A percentile compares a stretch with the other conserved stretches of the same genome.
Conservation (phyloP, 2,329 filamentous ascomycete species). For the Clonostachys rhizophaga region DNA sequence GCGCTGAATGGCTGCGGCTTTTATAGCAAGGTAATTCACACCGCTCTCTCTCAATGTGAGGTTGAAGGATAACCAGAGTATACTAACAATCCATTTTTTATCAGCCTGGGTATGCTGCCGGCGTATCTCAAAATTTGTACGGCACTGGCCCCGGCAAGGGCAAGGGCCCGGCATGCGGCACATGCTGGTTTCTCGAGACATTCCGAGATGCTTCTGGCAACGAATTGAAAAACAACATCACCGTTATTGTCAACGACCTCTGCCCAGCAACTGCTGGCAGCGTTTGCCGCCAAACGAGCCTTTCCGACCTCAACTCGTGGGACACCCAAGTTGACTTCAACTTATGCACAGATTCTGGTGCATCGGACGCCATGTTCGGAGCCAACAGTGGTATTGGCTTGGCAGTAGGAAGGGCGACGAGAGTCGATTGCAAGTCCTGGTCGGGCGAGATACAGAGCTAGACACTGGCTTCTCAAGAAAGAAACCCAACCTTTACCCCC, state of each 20-base stretch:
- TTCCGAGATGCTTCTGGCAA: background rate
- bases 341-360: slow-evolving; percentile 3
- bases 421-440: slow-evolving; percentile 2
- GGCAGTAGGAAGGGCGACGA: background rate
- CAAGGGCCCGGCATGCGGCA: slow-evolving; percentile 1
- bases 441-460: background rate
- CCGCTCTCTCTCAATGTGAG: background rate
- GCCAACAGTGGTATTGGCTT: slow-evolving; percentile 1
- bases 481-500: too few relatives aligned
- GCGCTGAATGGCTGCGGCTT: background rate
- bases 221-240: background rate
- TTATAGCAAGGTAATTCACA: background rate
- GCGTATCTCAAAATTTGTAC: slow-evolving; percentile 2
- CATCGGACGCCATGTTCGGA: slow-evolving; percentile 1
- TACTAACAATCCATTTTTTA: background rate
- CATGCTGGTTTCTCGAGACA: slow-evolving; percentile 2
- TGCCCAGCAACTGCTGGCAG: slow-evolving; percentile 1
- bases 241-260: slow-evolving; percentile 3
- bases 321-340: slow-evolving; percentile 4
- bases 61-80: too few relatives aligned
- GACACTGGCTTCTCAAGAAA: too few relatives aligned
- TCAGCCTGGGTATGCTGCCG: slow-evolving; percentile 2
- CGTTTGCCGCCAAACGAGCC: slow-evolving; percentile 1
- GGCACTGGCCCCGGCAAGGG: background rate
- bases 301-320: background rate